Percentiles rank a stretch among this genome's conserved stretches.
phyloP scores from a whole-genome alignment of 345 rosid species.

The Sonneratia caseolaris region DNA sequence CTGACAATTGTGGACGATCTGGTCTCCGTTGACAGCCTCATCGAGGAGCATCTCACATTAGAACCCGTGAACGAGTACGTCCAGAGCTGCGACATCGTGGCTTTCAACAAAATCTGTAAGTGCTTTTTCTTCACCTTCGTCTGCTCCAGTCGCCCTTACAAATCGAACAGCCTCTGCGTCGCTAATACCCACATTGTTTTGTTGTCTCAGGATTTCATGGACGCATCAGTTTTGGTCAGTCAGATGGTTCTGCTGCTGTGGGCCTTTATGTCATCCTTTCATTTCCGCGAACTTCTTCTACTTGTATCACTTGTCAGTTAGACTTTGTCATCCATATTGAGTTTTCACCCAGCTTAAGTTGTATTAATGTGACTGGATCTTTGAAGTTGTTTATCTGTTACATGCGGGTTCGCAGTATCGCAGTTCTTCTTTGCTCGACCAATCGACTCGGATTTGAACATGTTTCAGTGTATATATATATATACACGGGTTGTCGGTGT shows the following conservation, averaged over 20 bases:
- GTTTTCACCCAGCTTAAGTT: too few relatives aligned
- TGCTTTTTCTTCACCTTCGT: neutral
- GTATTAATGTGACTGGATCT: too few relatives aligned
- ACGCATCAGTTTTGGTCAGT: neutral
- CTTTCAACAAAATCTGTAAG: constrained; percentile 43
- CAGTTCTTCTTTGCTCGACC: too few relatives aligned
- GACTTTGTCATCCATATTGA: too few relatives aligned
- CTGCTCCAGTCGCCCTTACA: neutral
- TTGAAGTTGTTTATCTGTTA: too few relatives aligned
- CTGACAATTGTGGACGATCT: constrained; percentile 38
- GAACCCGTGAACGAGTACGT: constrained; percentile 36
- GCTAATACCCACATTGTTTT: neutral
- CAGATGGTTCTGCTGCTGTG: neutral
- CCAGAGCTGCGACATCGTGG: constrained; percentile 45
- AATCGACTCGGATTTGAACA: too few relatives aligned
- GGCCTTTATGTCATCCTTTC: neutral
- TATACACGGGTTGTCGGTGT: too few relatives aligned
- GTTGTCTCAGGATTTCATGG: neutral
- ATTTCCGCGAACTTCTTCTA: too few relatives aligned
- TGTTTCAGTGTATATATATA: too few relatives aligned
- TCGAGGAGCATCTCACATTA: constrained; percentile 29
- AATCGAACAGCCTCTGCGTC: neutral
- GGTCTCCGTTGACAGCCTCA: constrained; percentile 35
- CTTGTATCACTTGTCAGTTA: too few relatives aligned
- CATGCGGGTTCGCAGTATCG: too few relatives aligned